phyloP scores from a whole-genome alignment of 805 yeast species.

The Lipomyces sp. region DNA sequence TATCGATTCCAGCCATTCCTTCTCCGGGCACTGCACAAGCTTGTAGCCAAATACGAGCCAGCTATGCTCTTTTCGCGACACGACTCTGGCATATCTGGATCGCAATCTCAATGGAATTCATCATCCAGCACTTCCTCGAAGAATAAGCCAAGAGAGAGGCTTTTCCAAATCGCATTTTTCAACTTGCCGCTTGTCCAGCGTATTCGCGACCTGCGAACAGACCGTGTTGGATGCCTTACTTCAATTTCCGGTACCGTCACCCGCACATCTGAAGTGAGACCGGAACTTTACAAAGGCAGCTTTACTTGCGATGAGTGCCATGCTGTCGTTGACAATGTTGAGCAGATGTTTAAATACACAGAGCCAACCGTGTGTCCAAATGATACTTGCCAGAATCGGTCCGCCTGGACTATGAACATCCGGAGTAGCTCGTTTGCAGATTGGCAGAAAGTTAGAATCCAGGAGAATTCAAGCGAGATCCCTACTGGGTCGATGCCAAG shows the following conservation, averaged over 20 bases:
- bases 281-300: conserved; percentile 84
- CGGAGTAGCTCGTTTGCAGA: conserved; percentile 86
- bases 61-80: conserved; percentile 51
- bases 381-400: conserved; percentile 84
- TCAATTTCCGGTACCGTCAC: conserved; percentile 94
- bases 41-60: conserved; percentile 78
- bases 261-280: conserved; percentile 93
- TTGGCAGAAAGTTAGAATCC: conserved; percentile 96
- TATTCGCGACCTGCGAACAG: conserved; percentile 88
- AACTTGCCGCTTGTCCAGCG: conserved; percentile 81
- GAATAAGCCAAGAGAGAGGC: conserved; percentile 62
- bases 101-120: conserved; percentile 8
- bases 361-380: conserved; percentile 93
- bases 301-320: conserved; percentile 90
- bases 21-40: conserved; percentile 70
- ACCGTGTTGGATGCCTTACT: conserved; percentile 81
- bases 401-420: conserved; percentile 82
- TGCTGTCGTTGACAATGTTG: conserved; percentile 83
- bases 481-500: conserved; percentile 99
- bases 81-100: conserved; percentile 2
- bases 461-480: conserved; percentile 93
- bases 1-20: conserved; percentile 90
- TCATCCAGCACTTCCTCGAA: conserved; percentile 34
- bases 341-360: conserved; percentile 89
- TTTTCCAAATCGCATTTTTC: conserved; percentile 89